Conservation (phyloP, 331 rosid species). For the Dryas integrifolia region DNA sequence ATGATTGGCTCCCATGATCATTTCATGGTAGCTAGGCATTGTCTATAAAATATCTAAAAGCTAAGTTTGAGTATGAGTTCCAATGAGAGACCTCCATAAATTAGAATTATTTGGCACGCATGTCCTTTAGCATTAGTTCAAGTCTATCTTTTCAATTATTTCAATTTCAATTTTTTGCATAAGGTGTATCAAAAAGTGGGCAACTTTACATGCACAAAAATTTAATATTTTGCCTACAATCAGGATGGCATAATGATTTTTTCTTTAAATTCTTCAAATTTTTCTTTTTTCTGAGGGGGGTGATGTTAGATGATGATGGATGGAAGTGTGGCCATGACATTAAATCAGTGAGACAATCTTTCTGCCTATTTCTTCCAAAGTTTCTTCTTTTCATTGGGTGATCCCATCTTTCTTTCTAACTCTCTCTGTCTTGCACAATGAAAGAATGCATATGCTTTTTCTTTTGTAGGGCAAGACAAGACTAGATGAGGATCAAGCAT, state of each 20-base stretch:
- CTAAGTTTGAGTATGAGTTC: neutral
- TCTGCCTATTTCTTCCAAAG: constrained; percentile 3
- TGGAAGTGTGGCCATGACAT: constrained; percentile 23
- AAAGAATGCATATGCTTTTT: constrained; percentile 52
- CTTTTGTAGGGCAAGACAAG: constrained; percentile 76
- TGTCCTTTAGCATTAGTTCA: neutral
- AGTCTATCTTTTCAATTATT: neutral
- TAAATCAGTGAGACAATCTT: constrained; percentile 13
- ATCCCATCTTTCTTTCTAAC: constrained; percentile 24
- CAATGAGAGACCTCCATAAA: neutral
- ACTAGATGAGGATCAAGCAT: constrained; percentile 76
- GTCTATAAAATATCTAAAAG: neutral
- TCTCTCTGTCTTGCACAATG: constrained; percentile 41
- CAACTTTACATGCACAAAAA: constrained; percentile 1
- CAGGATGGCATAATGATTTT: neutral
- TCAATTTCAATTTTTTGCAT: neutral
- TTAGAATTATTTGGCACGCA: neutral
- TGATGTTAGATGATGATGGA: constrained; percentile 23
- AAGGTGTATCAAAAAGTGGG: neutral
- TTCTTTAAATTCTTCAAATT: constrained; percentile 1
- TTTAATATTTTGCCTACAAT: neutral
- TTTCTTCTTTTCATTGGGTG: constrained; percentile 21
- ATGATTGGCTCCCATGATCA: neutral
- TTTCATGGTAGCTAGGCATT: neutral
- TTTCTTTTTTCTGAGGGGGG: constrained; percentile 20